Percentiles rank a stretch among this genome's conserved stretches.
These are phyloP conservation scores for Termitomyces sp. DNA, from an alignment of 768 basidiomycete species.

Conservation along the genomic window DNA sequence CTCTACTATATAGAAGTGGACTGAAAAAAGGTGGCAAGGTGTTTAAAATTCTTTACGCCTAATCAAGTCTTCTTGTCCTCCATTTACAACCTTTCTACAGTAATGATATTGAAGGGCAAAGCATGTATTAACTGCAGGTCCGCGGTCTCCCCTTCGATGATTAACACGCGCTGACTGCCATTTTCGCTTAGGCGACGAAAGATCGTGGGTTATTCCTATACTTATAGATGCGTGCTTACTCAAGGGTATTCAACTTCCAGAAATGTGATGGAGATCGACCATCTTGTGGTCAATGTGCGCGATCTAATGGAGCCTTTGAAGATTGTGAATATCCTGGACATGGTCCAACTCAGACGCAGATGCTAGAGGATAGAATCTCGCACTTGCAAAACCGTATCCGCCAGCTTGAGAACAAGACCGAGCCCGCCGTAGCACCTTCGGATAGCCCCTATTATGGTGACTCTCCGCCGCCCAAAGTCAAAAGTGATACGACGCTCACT, in stretches of 20 bases:
- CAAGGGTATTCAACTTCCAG: conserved; percentile 20
- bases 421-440: conserved; percentile 1
- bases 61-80: not conserved
- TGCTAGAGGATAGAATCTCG: conserved; percentile 40
- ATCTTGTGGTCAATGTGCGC: conserved; percentile 42
- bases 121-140: conserved; percentile 51
- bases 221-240: not conserved
- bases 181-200: conserved; percentile 35
- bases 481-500: not conserved
- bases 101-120: conserved; percentile 25
- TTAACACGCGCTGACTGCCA: not conserved
- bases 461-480: conserved; percentile 1
- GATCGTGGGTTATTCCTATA: conserved; percentile 27
- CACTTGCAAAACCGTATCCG: conserved; percentile 37
- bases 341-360: conserved; percentile 36
- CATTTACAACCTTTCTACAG: conserved; percentile 74
- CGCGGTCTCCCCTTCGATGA: conserved; percentile 8
- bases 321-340: conserved; percentile 53
- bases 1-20: not conserved
- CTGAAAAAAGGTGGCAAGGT: not conserved
- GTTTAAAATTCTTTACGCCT: conserved; percentile 22
- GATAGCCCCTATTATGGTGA: conserved; percentile 12
- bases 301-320: conserved; percentile 31
- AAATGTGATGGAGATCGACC: conserved; percentile 50
- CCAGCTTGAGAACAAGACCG: conserved; percentile 29